Base-by-base conservation (phyloP, 1,284 basidiomycete species). In the Spongispora temasekensis region DNA sequence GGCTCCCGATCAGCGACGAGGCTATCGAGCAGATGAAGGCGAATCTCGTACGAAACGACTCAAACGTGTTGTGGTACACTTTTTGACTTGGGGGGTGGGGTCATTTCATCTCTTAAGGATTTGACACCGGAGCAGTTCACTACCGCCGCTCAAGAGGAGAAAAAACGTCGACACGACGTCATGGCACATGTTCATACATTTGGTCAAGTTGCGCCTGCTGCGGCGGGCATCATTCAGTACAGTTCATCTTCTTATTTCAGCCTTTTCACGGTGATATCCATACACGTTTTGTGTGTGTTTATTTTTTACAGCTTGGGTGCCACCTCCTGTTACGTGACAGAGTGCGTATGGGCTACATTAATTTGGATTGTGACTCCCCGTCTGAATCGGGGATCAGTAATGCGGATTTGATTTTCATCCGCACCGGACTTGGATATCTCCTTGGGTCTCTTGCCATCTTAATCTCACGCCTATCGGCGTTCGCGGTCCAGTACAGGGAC, bases 111-210 rank as follows among this genome's bases (percentile, higher is more conserved):
- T 64, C n/a, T n/a, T n/a, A n/a, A 94, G 92, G 76, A 88, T 57
- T 80, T 99, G 40, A 94, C 95, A 64, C 91, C 89, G 48, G 86
- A 89, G 50, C 97, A 99, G 78, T 98, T 98, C 76, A 90, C 90
- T 66, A 83, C 94, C 57, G 97, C 97, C 3, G 95, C 95, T 0
- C 82, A 86, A 64, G 97, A 99, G 76, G 97, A 99, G 80, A 98
- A 97, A 83, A 96, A 94, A 77, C 81, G 97, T 30, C 84, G 97
- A n/a, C 97, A 99, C 78, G 97, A 98, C 78, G 96, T 98, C 56
- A 99, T 99, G 97, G 97, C 97, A 1, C 97, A 99, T 76, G 97
- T 99, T 44, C 95, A 99, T 78, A 97, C 95, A 10, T 99, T 98
- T 75, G 97, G 97, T 13, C 84, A 84, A 32, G 92, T 97, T 61